Conservation (phyloP, 1,284 basidiomycete genomes). For the Ustilago hordei region DNA sequence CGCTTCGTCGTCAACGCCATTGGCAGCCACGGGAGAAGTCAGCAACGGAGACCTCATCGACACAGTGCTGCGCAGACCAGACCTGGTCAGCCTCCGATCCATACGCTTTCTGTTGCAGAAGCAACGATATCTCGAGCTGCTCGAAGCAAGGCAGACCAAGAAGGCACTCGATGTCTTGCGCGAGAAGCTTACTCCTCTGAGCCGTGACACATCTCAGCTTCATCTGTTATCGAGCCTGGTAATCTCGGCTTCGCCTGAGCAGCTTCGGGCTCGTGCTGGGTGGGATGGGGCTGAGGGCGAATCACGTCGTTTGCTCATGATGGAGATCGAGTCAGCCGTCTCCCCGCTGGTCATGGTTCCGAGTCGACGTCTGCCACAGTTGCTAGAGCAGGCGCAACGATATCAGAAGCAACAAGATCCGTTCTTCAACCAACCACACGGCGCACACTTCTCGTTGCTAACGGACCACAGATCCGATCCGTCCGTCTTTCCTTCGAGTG, state of each 20-base stretch:
- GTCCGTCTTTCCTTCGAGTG: conserved; percentile 82
- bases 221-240: conserved; percentile 63
- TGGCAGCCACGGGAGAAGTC: conserved; percentile 15
- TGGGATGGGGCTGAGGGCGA: conserved; percentile 89
- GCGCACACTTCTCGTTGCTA: conserved; percentile 81
- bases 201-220: conserved; percentile 53
- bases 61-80: conserved; percentile 52
- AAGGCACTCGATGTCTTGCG: conserved; percentile 86
- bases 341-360: conserved; percentile 93
- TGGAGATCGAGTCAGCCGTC: conserved; percentile 86
- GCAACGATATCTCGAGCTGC: conserved; percentile 95
- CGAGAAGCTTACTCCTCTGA: conserved; percentile 81
- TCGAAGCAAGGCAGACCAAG: conserved; percentile 84
- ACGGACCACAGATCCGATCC: conserved; percentile 85
- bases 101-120: conserved; percentile 87
- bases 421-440: conserved; percentile 60
- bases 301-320: conserved; percentile 82
- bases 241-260: conserved; percentile 73
- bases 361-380: conserved; percentile 82
- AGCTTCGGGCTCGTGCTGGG: conserved; percentile 81
- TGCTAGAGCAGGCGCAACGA: conserved; percentile 86
- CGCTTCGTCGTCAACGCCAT: conserved; percentile 16
- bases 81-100: conserved; percentile 69
- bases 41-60: conserved; percentile 42
- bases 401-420: conserved; percentile 74